Conservation (phyloP, 2,329 filamentous ascomycete species). For the Hypoxylon rubiginosum region DNA sequence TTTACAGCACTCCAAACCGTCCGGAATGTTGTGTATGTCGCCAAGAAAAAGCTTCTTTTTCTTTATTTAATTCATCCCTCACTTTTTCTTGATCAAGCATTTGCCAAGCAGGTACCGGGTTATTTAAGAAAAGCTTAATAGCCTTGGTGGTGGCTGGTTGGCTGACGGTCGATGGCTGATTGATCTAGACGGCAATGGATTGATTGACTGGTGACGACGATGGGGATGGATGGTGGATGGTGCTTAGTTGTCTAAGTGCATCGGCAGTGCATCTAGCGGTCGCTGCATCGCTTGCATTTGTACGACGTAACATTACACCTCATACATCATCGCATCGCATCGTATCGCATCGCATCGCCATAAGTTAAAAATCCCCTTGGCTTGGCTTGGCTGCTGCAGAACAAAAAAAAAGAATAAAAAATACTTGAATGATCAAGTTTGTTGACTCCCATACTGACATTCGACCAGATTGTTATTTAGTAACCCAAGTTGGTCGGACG, state of each 20-base stretch:
- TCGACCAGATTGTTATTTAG: slow-evolving; percentile 68
- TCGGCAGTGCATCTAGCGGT: slow-evolving; percentile 33
- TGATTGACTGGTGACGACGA: slow-evolving; percentile 27
- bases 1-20: slow-evolving; percentile 53
- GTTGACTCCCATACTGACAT: slow-evolving; percentile 18
- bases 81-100: slow-evolving; percentile 40
- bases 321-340: slow-evolving; percentile 14
- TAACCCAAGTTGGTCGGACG: slow-evolving; percentile 68
- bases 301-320: slow-evolving; percentile 37
- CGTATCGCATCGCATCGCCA: slow-evolving; percentile 15
- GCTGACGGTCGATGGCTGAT: slow-evolving; percentile 13
- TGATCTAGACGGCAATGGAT: slow-evolving; percentile 27
- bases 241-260: slow-evolving; percentile 19
- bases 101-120: slow-evolving; percentile 38
- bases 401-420: no score
- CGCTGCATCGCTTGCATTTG: slow-evolving; percentile 34
- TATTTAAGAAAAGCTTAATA: slow-evolving; percentile 39
- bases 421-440: slow-evolving; percentile 1
- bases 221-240: slow-evolving; percentile 19
- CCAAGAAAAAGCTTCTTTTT: slow-evolving; percentile 50
- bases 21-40: slow-evolving; percentile 55
- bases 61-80: slow-evolving; percentile 8
- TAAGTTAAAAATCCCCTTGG: not conserved
- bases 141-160: slow-evolving; percentile 32
- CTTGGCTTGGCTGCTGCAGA: slow-evolving; percentile 19